These are phyloP conservation scores for Rhododendron mucronatum DNA, from an alignment of 148 eudicot species.

Conservation along the genomic window DNA sequence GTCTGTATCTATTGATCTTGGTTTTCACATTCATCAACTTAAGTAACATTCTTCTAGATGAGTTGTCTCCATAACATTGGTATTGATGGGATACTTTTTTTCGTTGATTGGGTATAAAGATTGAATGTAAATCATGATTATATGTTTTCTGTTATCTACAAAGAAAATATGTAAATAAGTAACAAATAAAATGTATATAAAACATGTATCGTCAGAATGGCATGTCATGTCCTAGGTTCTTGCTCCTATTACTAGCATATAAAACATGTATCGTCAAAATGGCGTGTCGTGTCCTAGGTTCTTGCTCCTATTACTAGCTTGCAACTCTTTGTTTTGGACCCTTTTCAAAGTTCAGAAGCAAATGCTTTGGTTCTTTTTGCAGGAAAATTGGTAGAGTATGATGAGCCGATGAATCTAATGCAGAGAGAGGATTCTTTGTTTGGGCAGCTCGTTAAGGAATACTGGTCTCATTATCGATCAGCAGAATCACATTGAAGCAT, in stretches of 20 bases:
- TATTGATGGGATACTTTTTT: background rate
- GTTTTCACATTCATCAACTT: background rate
- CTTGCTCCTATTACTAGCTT: background rate
- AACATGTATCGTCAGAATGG: background rate
- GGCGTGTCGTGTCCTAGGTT: background rate
- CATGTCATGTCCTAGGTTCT: background rate
- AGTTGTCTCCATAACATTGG: background rate
- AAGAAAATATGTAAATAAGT: background rate
- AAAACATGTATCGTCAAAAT: background rate
- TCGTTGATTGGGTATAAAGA: background rate
- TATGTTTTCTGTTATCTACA: background rate
- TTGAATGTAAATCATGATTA: background rate
- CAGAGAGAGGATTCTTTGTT: conserved; percentile 69
- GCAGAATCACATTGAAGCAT: conserved; percentile 43
- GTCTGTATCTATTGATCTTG: background rate
- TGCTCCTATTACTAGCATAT: background rate
- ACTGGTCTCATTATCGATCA: conserved; percentile 81
- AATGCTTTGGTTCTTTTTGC: conserved; percentile 6
- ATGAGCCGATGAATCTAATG: conserved; percentile 75
- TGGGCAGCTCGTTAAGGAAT: conserved; percentile 77
- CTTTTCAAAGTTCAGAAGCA: background rate
- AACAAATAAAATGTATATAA: background rate
- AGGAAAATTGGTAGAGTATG: conserved; percentile 84
- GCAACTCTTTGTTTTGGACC: background rate
- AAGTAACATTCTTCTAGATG: background rate